Conservation (phyloP, 805 yeast genomes). For the Ogataea ramenticola region DNA sequence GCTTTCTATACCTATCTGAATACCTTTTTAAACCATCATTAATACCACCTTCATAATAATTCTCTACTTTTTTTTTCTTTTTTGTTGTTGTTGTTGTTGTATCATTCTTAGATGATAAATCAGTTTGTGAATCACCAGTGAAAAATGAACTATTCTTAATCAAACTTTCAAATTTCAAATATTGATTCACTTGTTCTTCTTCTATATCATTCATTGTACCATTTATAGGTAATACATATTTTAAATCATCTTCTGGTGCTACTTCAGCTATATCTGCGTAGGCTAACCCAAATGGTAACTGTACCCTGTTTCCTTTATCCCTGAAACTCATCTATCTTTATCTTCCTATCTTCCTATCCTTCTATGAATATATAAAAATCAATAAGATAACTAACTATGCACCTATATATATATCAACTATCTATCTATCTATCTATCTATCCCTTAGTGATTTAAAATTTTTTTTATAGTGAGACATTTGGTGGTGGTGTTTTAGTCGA, state of each 20-base stretch:
- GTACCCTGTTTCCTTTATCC: conserved; percentile 34
- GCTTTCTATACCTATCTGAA: conserved; percentile 71
- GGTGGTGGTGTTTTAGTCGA: no score
- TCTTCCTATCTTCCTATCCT: no score
- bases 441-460: no score
- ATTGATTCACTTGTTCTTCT: conserved; percentile 43
- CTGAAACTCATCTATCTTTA: conserved; percentile 46
- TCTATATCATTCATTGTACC: conserved; percentile 49
- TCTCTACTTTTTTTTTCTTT: conserved; percentile 10
- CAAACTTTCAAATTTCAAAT: conserved; percentile 44
- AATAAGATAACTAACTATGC: no score
- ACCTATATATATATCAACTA: no score
- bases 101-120: conserved; percentile 17
- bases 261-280: conserved; percentile 32
- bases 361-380: no score
- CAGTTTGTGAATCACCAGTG: conserved; percentile 40
- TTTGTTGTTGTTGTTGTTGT: neutral
- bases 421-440: no score
- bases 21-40: conserved; percentile 75
- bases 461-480: no score
- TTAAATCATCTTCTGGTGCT: conserved; percentile 23
- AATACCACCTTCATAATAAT: conserved; percentile 32
- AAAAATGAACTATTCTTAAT: conserved; percentile 61
- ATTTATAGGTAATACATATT: conserved; percentile 55
- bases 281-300: conserved; percentile 68